Percentiles rank a stretch among this genome's conserved stretches.
These are phyloP conservation scores for Aspergillus nidulans DNA, from an alignment of 495 filamentous ascomycete species.

Conservation along the genomic window DNA sequence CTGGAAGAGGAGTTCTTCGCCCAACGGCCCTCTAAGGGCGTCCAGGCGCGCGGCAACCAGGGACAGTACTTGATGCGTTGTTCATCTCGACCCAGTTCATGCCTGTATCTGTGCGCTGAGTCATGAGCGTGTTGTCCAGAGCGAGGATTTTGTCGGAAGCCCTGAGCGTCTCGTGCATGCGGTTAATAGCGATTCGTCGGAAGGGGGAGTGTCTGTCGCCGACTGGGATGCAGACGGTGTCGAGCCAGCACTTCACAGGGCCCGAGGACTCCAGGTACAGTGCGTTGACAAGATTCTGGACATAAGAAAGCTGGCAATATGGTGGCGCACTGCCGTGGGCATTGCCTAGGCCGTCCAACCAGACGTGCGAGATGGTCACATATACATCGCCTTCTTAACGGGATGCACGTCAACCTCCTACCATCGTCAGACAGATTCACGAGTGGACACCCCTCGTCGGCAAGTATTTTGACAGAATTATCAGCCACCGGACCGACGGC, in stretches of 20 bases:
- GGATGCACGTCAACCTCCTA: neutral
- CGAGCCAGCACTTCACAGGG: neutral
- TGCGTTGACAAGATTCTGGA: neutral
- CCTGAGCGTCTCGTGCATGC: neutral
- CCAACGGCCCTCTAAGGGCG: neutral
- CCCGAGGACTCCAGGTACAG: neutral
- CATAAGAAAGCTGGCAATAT: neutral
- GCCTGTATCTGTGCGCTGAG: neutral
- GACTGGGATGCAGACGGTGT: neutral
- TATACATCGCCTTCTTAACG: neutral
- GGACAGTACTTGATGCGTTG: neutral
- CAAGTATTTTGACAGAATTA: neutral
- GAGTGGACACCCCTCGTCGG: neutral
- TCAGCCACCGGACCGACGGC: neutral
- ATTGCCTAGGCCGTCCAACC: neutral
- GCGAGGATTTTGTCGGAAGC: neutral
- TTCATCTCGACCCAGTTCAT: neutral
- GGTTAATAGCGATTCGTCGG: neutral
- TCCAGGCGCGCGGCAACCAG: neutral
- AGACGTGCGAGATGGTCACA: neutral
- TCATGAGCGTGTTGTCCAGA: neutral
- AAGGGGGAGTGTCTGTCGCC: neutral
- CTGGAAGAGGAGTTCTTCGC: neutral
- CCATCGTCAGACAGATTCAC: neutral
- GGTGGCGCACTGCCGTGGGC: neutral